phyloP scores from a whole-genome alignment of 2,329 filamentous ascomycete genomes.

The Alternaria triticimaculans region DNA sequence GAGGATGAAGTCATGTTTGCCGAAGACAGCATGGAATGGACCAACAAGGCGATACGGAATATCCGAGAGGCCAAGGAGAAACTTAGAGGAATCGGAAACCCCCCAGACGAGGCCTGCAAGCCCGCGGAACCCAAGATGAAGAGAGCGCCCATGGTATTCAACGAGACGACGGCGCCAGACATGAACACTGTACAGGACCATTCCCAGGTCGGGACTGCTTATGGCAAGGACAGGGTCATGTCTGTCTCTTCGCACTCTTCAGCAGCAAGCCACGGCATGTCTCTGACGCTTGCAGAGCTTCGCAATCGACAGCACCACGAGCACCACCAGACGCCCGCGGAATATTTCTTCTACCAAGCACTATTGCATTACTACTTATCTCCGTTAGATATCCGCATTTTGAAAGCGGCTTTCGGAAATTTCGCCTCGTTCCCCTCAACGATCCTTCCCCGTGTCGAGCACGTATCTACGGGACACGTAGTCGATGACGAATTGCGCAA shows the following conservation, averaged over 20 bases:
- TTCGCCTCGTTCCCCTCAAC: slow-evolving; percentile 85
- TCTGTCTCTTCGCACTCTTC: slow-evolving; percentile 43
- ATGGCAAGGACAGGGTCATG: slow-evolving; percentile 28
- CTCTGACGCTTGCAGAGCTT: slow-evolving; percentile 55
- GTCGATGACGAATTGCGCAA: slow-evolving; percentile 85
- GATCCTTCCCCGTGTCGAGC: slow-evolving; percentile 84
- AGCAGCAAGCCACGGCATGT: slow-evolving; percentile 41
- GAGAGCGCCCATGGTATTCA: slow-evolving; percentile 58
- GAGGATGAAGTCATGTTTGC: slow-evolving; percentile 93
- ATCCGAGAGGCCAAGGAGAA: slow-evolving; percentile 80
- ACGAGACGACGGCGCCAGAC: slow-evolving; percentile 56
- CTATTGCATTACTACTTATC: slow-evolving; percentile 89
- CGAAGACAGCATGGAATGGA: slow-evolving; percentile 87
- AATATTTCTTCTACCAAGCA: slow-evolving; percentile 88
- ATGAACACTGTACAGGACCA: slow-evolving; percentile 59
- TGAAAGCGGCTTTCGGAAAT: slow-evolving; percentile 85
- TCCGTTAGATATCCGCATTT: slow-evolving; percentile 87
- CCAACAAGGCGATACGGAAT: slow-evolving; percentile 77
- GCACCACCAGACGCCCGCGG: slow-evolving; percentile 54
- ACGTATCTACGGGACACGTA: slow-evolving; percentile 85
- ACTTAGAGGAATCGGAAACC: slow-evolving; percentile 70
- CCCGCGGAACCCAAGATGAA: slow-evolving; percentile 57
- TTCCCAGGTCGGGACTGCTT: slow-evolving; percentile 9
- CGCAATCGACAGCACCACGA: slow-evolving; percentile 54
- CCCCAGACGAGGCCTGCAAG: slow-evolving; percentile 61